Base-by-base conservation (phyloP, 306 rosid genomes). In the Malus fusca region DNA sequence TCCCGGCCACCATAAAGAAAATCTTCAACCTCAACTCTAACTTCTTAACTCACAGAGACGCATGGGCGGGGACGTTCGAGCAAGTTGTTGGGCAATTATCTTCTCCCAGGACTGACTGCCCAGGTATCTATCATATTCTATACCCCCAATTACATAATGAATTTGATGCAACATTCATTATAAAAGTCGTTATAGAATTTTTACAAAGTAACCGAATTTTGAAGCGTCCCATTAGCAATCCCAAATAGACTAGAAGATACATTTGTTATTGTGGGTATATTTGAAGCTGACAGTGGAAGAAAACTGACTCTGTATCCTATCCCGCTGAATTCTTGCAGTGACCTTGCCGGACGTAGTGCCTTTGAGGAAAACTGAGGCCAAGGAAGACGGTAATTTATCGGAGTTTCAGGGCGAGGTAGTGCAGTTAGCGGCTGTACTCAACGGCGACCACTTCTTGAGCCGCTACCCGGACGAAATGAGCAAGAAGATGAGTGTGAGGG, bases 1-100 rank as follows among this genome's bases (percentile, higher is more conserved):
- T 96, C 78, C 99, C 99, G 44, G 98, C 99, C 79, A 92, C 99
- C 82, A 87, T 96, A 83, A 96, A 89, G 92, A 96, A 96, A 87
- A 83, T 96, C 74, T 90, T 96, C 93, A 92, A 92, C 77, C 96
- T 96, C 68, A 67, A 89, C 76, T 92, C 98, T 0, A 92, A 92
- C 84, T 96, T 96, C 82, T 84, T 96, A 83, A 96, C 99, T 60
- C 98, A 90, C 80, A 89, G 98, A 84, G 99, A 96, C 75, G 98
- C 99, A 44, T 96, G 99, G 99, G 98, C 99, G 22, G 99, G 96
- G 31, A 96, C 99, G 56, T 96, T 96, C 72, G 99, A 96, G 83
- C 83, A 86, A 35, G 75, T 92, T 72, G 87, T 96, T 52, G 93
- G 89, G 42, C 88, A 90, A 42, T 77, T 90, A 30, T 87, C 82